Base-by-base conservation (phyloP, 371 early-diverging fungal species). In the Rhizopus delemar region DNA sequence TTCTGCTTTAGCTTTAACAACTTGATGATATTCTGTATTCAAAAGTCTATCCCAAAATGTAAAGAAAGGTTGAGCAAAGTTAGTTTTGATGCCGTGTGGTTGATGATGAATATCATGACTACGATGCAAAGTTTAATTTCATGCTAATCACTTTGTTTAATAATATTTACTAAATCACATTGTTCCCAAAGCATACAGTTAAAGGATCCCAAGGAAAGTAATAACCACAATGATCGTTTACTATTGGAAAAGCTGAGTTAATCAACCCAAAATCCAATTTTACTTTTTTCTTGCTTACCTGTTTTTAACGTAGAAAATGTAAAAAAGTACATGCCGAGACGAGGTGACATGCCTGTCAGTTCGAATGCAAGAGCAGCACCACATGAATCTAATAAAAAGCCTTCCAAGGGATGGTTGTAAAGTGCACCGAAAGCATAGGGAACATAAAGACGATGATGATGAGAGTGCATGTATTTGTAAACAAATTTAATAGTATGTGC, bases 141-240 rank as follows among this genome's bases (percentile, higher is more conserved):
- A 22, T 22, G 22, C 22, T 22, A 22, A 22, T 22, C 22, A 22
- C 22, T 22, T 22, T 2, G 22, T 22, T 22, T 22, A 2, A 22
- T 22, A 22, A 22, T 22, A 22, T 22, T 72, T 80, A 82, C 81
- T 88, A 90, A 41, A 64, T 78, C 5, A 87, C 86, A 65, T 88
- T 88, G 66, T 90, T 90, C 12, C 72, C 59, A 65, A 87, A 88
- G 33, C 75, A 61, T 6, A 66, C 67, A 56, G 78, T 81, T 28
- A 85, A 70, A 11, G 90, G 88, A 57, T 86, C 81, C 80, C 84
- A 89, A 16, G 90, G 88, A 56, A 88, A 78, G 32, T 78, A 73
- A 68, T 89, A 90, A 15, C 90, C 90, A 63, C 88, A 86, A 68
- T 90, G 90, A 59, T 90, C 90, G 56, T 87, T 88, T 5, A 88